A percentile compares a stretch with the other conserved stretches of the same genome.
Conservation (phyloP, 805 yeast species). For the Yamadazyma insecticola region DNA sequence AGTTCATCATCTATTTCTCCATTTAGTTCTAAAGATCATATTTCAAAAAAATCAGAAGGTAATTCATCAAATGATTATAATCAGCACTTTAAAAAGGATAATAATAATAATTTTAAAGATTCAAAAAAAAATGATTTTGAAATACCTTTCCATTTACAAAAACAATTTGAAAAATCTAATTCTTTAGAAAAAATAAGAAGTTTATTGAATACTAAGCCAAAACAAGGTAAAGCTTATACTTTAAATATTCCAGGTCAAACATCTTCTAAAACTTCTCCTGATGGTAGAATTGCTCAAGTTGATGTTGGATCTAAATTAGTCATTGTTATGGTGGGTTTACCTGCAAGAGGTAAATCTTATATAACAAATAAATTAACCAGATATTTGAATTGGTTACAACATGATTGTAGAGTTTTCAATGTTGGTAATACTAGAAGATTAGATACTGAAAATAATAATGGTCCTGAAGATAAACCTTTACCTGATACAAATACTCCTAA, state of each 20-base stretch:
- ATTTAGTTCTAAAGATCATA: too few relatives aligned
- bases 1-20: slow-evolving; percentile 20
- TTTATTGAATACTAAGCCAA: slow-evolving; percentile 32
- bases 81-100: too few relatives aligned
- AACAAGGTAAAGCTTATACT: slow-evolving; percentile 65
- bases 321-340: slow-evolving; percentile 94
- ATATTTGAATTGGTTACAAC: slow-evolving; percentile 91
- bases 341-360: slow-evolving; percentile 93
- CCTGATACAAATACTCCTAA: slow-evolving; percentile 39
- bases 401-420: slow-evolving; percentile 84
- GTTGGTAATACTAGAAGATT: slow-evolving; percentile 92
- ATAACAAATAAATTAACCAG: slow-evolving; percentile 87
- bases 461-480: slow-evolving; percentile 65
- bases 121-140: too few relatives aligned
- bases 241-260: slow-evolving; percentile 92
- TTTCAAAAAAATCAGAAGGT: too few relatives aligned
- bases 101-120: too few relatives aligned
- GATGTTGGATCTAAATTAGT: slow-evolving; percentile 84
- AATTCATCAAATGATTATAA: too few relatives aligned
- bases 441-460: slow-evolving; percentile 54
- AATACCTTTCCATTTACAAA: slow-evolving; percentile 30
- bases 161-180: slow-evolving; percentile 37
- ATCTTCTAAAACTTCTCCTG: slow-evolving; percentile 71
- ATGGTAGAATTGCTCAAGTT: slow-evolving; percentile 55
- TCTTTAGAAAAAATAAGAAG: slow-evolving; percentile 35